Base-by-base conservation (phyloP, 2,329 filamentous ascomycete species). In the Neobulgaria alba region DNA sequence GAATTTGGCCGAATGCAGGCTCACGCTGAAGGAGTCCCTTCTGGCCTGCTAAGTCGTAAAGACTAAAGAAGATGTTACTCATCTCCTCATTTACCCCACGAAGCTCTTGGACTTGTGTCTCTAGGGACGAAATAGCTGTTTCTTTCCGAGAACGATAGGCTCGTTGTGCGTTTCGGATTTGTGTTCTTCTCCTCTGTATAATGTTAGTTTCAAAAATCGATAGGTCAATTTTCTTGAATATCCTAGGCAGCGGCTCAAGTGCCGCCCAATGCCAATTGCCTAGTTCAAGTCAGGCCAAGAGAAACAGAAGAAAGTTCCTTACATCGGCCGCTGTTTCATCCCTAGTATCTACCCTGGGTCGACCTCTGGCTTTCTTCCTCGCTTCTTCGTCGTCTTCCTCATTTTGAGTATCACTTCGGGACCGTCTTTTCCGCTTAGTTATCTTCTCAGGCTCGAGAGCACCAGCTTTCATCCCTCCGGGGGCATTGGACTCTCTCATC, bases 111-210 rank as follows among this genome's bases (percentile, higher is more conserved):
- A 90, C 84, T 46, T 80, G 73, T 39, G 75, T 72, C 57, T 87
- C 81, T 9, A 94, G 69, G 1, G 75, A 77, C 19, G 77, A 73
- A 41, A 94, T 90, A 4, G 84, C 83, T 16, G 74, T 81, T 57
- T 94, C 88, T 62, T 94, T 94, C 38, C 88, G 79, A 55, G 83
- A 77, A 12, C 88, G 77, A 57, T 94, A 94, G 1, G 86, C 86
- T 50, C 87, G 71, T 60, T 94, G 88, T 2, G 88, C 88, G 40
- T 90, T 73, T 17, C 88, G 79, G 48, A 95, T 92, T 59, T 95
- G 88, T 4, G 85, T 90, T 40, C 88, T 76, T 38, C 88, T 82
- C 47, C 86, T 81, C 83, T 85, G 50, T 30, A 18, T 3, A 42
- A 19, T 20, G 34, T 57, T 44, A 55, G 46, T 38, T 4, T 3